Evolutionary conservation across 2,329 filamentous ascomycete species (phyloP).

Genomic region (Phaeosphaeriaceae sp.): DNA sequence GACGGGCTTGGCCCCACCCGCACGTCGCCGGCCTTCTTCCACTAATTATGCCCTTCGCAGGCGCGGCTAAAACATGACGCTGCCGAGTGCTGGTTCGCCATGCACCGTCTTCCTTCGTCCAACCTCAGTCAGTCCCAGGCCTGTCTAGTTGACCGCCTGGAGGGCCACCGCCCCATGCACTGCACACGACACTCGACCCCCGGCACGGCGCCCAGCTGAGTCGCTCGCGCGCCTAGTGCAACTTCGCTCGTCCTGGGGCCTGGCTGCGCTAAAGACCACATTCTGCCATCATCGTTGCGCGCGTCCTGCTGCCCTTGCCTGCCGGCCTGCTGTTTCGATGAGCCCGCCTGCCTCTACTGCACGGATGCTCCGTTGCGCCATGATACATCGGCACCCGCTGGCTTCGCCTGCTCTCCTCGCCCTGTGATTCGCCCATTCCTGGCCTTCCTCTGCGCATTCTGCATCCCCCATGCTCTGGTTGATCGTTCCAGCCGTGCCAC

Average conservation of each 20-base stretch:
- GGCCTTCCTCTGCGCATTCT: conserved; percentile 45
- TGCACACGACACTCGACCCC: conserved; percentile 39
- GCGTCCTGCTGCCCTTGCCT: conserved; percentile 33
- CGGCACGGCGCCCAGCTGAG: conserved; percentile 41
- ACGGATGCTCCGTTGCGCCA: conserved; percentile 51
- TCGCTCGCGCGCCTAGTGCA: conserved; percentile 38
- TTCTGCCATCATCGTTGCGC: conserved; percentile 37
- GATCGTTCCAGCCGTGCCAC: conserved; percentile 51
- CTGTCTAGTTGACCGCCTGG: conserved; percentile 43
- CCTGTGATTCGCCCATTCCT: conserved; percentile 44
- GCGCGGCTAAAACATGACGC: conserved; percentile 45
- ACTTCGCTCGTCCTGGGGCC: conserved; percentile 27
- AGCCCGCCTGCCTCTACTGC: conserved; percentile 42
- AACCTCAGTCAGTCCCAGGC: conserved; percentile 19
- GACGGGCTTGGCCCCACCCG: conserved; percentile 22
- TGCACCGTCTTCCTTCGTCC: conserved; percentile 37
- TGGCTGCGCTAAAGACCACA: conserved; percentile 37
- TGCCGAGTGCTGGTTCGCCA: conserved; percentile 23
- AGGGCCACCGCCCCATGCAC: conserved; percentile 30
- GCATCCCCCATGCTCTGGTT: conserved; percentile 38
- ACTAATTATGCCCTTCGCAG: conserved; percentile 29
- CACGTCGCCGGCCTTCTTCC: conserved; percentile 25
- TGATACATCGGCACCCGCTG: conserved; percentile 49
- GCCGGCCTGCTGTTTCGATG: conserved; percentile 23
- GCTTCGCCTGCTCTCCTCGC: conserved; percentile 29